Conservation (phyloP, 495 filamentous ascomycete species). For the Talaromyces liani region DNA sequence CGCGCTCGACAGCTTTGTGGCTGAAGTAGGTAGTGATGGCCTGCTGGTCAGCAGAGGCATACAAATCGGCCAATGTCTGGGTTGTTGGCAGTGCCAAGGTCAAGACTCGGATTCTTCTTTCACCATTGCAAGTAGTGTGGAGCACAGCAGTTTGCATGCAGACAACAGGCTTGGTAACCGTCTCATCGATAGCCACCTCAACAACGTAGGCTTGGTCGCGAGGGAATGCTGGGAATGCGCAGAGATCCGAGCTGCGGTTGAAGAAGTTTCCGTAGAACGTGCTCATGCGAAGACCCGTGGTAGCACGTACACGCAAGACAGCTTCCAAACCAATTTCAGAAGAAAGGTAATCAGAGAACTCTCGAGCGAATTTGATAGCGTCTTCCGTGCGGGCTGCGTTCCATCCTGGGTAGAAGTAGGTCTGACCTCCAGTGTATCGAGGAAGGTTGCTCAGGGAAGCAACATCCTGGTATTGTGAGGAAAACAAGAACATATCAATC, state of each 20-base stretch:
- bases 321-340: slow-evolving; percentile 95
- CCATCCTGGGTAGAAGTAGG: slow-evolving; percentile 98
- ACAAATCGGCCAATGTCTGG: slow-evolving; percentile 79
- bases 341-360: slow-evolving; percentile 94
- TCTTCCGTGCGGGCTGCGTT: slow-evolving; percentile 89
- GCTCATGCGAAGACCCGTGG: slow-evolving; percentile 91
- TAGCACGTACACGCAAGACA: slow-evolving; percentile 89
- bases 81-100: slow-evolving; percentile 91
- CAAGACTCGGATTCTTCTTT: slow-evolving; percentile 88
- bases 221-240: slow-evolving; percentile 95
- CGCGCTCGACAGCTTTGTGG: slow-evolving; percentile 93
- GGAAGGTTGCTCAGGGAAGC: slow-evolving; percentile 91
- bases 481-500: slow-evolving; percentile 99
- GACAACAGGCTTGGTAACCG: slow-evolving; percentile 82
- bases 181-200: slow-evolving; percentile 96
- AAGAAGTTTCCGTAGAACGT: slow-evolving; percentile 99
- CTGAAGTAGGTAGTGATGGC: slow-evolving; percentile 91
- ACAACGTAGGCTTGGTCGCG: slow-evolving; percentile 98
- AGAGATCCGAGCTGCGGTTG: slow-evolving; percentile 93
- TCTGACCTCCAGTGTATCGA: slow-evolving; percentile 94
- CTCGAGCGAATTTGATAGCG: slow-evolving; percentile 92
- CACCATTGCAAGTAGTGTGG: slow-evolving; percentile 96
- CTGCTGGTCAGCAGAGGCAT: slow-evolving; percentile 88
- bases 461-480: slow-evolving; percentile 93
- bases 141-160: slow-evolving; percentile 96